Conservation (phyloP, 441 rosid genomes). For the Pelargonium hybrid region DNA sequence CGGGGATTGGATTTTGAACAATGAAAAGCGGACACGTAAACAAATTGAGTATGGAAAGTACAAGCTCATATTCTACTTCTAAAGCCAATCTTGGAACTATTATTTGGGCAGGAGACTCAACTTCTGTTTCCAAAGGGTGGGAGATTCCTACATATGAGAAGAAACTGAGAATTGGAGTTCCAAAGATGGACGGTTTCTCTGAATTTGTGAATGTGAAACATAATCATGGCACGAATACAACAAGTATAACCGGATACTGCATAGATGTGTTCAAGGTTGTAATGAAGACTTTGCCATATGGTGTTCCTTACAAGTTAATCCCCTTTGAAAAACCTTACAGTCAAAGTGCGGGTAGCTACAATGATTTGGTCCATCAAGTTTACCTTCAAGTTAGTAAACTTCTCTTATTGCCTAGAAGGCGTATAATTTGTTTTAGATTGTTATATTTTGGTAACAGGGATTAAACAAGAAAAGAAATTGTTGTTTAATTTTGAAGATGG, state of each 20-base stretch:
- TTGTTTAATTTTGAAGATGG: too few species aligned
- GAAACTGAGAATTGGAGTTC: slow-evolving; percentile 38
- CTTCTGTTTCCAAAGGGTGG: slow-evolving; percentile 42
- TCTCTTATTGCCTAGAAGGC: neutral
- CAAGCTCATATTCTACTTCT: slow-evolving; percentile 22
- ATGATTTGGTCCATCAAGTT: slow-evolving; percentile 38
- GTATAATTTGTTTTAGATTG: too few species aligned
- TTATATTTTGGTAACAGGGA: too few species aligned
- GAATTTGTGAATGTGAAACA: slow-evolving; percentile 30
- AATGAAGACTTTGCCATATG: slow-evolving; percentile 31
- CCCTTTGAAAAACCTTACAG: slow-evolving; percentile 28
- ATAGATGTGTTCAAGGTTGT: slow-evolving; percentile 43
- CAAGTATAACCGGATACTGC: slow-evolving; percentile 28
- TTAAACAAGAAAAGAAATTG: too few species aligned
- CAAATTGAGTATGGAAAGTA: slow-evolving; percentile 10
- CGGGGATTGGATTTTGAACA: slow-evolving; percentile 45
- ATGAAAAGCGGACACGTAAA: slow-evolving; percentile 26
- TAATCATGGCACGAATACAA: slow-evolving; percentile 19
- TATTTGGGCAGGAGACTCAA: slow-evolving; percentile 56
- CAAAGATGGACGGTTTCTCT: slow-evolving; percentile 27
- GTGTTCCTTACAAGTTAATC: slow-evolving; percentile 24
- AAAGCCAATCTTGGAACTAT: slow-evolving; percentile 26
- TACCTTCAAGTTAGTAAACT: slow-evolving; percentile 27
- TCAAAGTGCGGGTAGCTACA: slow-evolving; percentile 19
- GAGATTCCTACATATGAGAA: slow-evolving; percentile 37